phyloP scores from a whole-genome alignment of 371 early-diverging fungal genomes.

The Mucor lusitanicus region DNA sequence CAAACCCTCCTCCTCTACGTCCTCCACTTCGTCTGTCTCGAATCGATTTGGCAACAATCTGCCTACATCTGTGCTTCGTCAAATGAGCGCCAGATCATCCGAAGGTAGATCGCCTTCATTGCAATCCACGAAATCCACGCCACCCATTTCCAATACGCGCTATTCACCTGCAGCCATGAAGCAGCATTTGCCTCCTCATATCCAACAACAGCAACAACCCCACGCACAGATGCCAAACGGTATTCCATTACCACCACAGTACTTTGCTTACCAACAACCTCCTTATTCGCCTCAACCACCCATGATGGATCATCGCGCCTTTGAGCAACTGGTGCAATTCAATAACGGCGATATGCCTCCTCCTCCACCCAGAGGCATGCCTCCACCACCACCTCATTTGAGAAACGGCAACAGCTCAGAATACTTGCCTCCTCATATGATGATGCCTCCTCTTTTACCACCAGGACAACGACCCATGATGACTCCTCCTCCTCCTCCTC shows the following conservation, averaged over 20 bases:
- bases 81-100: constrained; percentile 59
- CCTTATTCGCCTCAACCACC: constrained; percentile 19
- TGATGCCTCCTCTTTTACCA: constrained; percentile 20
- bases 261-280: constrained; percentile 9
- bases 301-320: constrained; percentile 25
- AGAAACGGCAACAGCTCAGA: constrained; percentile 15
- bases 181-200: constrained; percentile 8
- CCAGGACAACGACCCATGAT: constrained; percentile 36
- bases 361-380: constrained; percentile 4
- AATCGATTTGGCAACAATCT: constrained; percentile 60
- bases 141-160: constrained; percentile 1
- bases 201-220: constrained; percentile 8
- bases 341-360: constrained; percentile 2
- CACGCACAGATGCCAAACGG: constrained; percentile 1
- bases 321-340: constrained; percentile 15
- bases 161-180: constrained; percentile 8
- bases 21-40: constrained; percentile 7
- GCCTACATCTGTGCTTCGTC: constrained; percentile 70
- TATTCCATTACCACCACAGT: constrained; percentile 8
- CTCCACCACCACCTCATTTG: constrained; percentile 14
- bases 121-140: constrained; percentile 23
- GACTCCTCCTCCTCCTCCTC: constrained; percentile 24
- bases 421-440: constrained; percentile 36
- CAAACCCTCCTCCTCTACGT: constrained; percentile 18
- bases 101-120: constrained; percentile 43